Percentiles rank a stretch among this genome's conserved stretches.
Evolutionary conservation across 257 asterid genomes (phyloP).

Genomic region (Gentiana straminea): DNA sequence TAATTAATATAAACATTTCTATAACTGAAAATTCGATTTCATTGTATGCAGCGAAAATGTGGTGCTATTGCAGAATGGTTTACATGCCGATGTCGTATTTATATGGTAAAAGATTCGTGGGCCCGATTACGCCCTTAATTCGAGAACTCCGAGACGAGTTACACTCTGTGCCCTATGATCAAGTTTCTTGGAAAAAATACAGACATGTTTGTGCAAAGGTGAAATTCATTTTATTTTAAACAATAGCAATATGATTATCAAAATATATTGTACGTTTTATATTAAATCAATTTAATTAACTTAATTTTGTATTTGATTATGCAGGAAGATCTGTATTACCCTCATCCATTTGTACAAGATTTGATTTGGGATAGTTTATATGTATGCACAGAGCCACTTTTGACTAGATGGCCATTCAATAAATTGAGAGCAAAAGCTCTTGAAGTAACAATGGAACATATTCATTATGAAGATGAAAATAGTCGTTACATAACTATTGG

Average conservation of each 20-base stretch:
- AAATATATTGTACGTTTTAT: not conserved
- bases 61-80: conserved; percentile 26
- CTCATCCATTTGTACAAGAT: conserved; percentile 24
- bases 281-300: not conserved
- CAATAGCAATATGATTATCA: not conserved
- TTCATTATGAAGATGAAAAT: conserved; percentile 29
- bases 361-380: conserved; percentile 22
- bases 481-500: conserved; percentile 24
- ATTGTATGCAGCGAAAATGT: conserved; percentile 21
- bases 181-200: conserved; percentile 19
- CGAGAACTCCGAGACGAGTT: conserved; percentile 20
- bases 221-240: not conserved
- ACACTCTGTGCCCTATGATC: conserved; percentile 18
- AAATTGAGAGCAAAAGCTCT: conserved; percentile 26
- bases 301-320: not conserved
- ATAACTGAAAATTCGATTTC: too few species aligned
- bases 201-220: conserved; percentile 30
- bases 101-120: conserved; percentile 28
- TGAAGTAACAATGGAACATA: conserved; percentile 19
- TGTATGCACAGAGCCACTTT: conserved; percentile 14
- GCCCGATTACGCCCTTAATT: conserved; percentile 21
- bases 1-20: not conserved
- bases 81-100: conserved; percentile 36
- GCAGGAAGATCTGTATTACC: conserved; percentile 27
- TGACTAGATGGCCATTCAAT: conserved; percentile 28